phyloP scores from a whole-genome alignment of 2,329 filamentous ascomycete genomes.

The Mycocentrospora acerina region DNA sequence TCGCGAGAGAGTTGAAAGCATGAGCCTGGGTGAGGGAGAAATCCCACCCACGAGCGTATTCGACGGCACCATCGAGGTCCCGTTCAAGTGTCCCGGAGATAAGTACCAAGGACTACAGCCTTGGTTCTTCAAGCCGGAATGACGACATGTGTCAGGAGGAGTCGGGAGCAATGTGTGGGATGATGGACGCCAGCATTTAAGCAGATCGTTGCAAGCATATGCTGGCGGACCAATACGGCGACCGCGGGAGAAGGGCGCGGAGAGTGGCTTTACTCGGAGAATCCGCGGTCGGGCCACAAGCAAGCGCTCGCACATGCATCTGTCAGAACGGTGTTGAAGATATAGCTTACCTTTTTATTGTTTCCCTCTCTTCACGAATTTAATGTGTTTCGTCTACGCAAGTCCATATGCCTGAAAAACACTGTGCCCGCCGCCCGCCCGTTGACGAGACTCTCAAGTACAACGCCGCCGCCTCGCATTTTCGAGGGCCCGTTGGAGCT shows the following conservation, averaged over 20 bases:
- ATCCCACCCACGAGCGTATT: conserved; percentile 53
- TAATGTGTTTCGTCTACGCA: too few species aligned
- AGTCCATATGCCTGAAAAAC: too few species aligned
- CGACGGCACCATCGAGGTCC: conserved; percentile 59
- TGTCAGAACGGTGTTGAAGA: too few species aligned
- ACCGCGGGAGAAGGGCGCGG: conserved; percentile 4
- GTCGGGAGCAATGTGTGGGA: neutral
- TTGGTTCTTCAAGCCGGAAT: conserved; percentile 45
- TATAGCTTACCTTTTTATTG: too few species aligned
- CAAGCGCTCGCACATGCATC: conserved; percentile 1
- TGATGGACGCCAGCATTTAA: neutral
- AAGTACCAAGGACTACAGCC: conserved; percentile 49
- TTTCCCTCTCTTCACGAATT: too few species aligned
- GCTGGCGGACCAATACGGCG: conserved; percentile 27
- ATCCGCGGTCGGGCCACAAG: conserved; percentile 4
- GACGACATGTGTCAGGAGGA: neutral
- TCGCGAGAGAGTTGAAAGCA: conserved; percentile 12
- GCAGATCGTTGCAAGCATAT: neutral
- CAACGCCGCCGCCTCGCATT: neutral
- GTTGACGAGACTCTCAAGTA: neutral
- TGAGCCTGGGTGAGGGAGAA: conserved; percentile 10
- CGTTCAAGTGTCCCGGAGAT: conserved; percentile 62
- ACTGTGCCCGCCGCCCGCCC: too few species aligned
- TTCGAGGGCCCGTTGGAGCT: conserved; percentile 23
- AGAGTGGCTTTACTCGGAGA: conserved; percentile 3